Base-by-base conservation (phyloP, 2,329 filamentous ascomycete genomes). In the Trichophyton mentagrophytes region DNA sequence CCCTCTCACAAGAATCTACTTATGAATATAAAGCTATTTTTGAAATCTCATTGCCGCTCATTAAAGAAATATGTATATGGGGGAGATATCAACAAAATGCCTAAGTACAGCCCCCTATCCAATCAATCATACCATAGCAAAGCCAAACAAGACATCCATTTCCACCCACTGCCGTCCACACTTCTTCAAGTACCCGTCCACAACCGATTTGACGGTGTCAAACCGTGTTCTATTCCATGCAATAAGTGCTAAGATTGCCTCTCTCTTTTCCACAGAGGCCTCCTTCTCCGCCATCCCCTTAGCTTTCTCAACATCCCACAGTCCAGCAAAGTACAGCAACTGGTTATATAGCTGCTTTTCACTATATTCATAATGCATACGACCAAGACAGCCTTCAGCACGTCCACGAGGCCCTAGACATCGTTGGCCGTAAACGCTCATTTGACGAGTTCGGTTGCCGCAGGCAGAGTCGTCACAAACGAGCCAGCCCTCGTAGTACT, bases 331-430 rank as follows among this genome's bases (percentile, higher is more conserved):
- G 76, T 96, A 99, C 60, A 97, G 77, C 46, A 99, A 79, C 75
- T 99, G 93, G 73, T 95, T 97, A 77, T 96, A 97, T 62, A 97
- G 81, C 68, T 87, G 86, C 75, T 93, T 92, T 76, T 97, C 93
- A 0, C 82, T 80, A 69, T 89, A 87, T 75, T 95, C 90, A 71
- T 91, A 96, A 22, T 82, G 78, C 91, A 99, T 97, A 57, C 84
- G 84, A 20, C 93, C 93, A 3, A 85, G 77, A 72, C 93, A 99
- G 60, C 90, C 91, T 61, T 85, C 82, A 0, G 88, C 92, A 2
- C 93, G 85, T 1, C 91, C 90, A 66, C 86, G 86, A 15, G 92
- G 89, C 0, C 93, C 93, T 4, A 97, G 79, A 71, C 93, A 99
- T 57, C 90, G 85, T 63, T 87, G 85, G 53, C 93, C 93, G 72